Evolutionary conservation across 768 basidiomycete genomes (phyloP).

Genomic region (Trametes cubensis): DNA sequence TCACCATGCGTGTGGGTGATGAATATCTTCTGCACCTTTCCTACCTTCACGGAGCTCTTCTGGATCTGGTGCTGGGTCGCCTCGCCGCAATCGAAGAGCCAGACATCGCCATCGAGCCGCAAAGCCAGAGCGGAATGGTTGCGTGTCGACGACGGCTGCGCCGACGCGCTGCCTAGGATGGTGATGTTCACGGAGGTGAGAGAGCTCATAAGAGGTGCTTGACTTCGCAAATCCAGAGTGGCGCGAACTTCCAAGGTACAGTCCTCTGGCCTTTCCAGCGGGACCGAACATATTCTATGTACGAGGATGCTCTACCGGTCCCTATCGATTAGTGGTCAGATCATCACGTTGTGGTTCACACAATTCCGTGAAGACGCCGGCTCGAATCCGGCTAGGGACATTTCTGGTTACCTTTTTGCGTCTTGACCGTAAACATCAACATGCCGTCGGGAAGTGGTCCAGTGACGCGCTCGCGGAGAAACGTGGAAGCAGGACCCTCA

Average conservation of each 20-base stretch:
- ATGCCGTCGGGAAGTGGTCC: neutral
- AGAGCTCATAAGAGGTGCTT: neutral
- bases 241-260: neutral
- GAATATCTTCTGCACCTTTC: constrained; percentile 79
- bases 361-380: constrained; percentile 25
- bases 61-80: constrained; percentile 81
- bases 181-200: constrained; percentile 53
- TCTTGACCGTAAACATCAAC: neutral
- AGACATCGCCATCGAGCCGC: constrained; percentile 67
- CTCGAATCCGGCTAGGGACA: constrained; percentile 26
- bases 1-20: constrained; percentile 88
- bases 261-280: neutral
- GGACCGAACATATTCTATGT: no score
- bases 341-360: constrained; percentile 25
- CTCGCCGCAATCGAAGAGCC: constrained; percentile 88
- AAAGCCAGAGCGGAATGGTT: constrained; percentile 78
- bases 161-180: constrained; percentile 82
- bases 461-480: constrained; percentile 4
- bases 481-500: constrained; percentile 11
- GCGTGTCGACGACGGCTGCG: constrained; percentile 76
- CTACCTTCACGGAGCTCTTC: constrained; percentile 74
- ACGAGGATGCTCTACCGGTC: neutral
- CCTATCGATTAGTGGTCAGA: constrained; percentile 26
- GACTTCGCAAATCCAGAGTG: no score
- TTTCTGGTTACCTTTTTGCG: neutral